These are phyloP conservation scores for Peronospora destructor DNA, from an alignment of 352 stramenopile species.

Conservation along the genomic window DNA sequence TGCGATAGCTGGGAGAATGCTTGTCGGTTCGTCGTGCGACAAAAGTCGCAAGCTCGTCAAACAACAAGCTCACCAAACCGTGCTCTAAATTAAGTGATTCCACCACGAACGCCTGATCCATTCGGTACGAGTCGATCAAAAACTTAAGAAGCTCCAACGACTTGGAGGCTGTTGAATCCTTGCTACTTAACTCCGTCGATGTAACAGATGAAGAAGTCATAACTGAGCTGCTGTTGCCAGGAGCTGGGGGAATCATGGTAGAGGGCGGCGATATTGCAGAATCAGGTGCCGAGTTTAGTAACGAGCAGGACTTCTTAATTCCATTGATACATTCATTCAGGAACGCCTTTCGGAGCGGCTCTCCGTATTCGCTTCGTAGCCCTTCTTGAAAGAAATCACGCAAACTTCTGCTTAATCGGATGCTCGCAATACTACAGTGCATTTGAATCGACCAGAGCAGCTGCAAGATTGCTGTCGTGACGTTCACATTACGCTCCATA, in stretches of 20 bases:
- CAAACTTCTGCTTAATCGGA: slow-evolving; percentile 54
- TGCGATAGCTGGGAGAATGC: slow-evolving; percentile 46
- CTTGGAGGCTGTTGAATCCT: slow-evolving; percentile 49
- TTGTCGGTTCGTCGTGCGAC: slow-evolving; percentile 51
- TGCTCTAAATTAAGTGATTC: slow-evolving; percentile 72
- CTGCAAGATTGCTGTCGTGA: slow-evolving; percentile 62
- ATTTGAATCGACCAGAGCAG: slow-evolving; percentile 83
- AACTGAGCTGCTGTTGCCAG: slow-evolving; percentile 14
- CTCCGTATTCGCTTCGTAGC: slow-evolving; percentile 63
- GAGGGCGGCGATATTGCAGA: slow-evolving; percentile 13
- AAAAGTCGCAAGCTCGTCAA: slow-evolving; percentile 81
- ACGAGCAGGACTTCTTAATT: slow-evolving; percentile 68
- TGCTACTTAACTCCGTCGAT: slow-evolving; percentile 21
- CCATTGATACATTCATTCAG: slow-evolving; percentile 67
- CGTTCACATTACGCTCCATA: slow-evolving; percentile 51
- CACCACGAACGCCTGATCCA: slow-evolving; percentile 57
- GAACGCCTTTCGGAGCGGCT: slow-evolving; percentile 60
- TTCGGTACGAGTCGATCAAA: slow-evolving; percentile 77
- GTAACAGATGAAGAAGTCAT: slow-evolving; percentile 10
- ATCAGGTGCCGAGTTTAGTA: slow-evolving; percentile 18
- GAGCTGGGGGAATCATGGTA: slow-evolving; percentile 12
- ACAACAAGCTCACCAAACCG: slow-evolving; percentile 63
- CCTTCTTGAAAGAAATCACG: slow-evolving; percentile 79
- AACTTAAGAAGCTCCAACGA: slow-evolving; percentile 81
- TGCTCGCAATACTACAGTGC: slow-evolving; percentile 51